Evolutionary conservation across 495 filamentous ascomycete genomes (phyloP), one percentile per base, ranked within the genome.

Genomic region (Melanomma pulvis-pyrius): DNA sequence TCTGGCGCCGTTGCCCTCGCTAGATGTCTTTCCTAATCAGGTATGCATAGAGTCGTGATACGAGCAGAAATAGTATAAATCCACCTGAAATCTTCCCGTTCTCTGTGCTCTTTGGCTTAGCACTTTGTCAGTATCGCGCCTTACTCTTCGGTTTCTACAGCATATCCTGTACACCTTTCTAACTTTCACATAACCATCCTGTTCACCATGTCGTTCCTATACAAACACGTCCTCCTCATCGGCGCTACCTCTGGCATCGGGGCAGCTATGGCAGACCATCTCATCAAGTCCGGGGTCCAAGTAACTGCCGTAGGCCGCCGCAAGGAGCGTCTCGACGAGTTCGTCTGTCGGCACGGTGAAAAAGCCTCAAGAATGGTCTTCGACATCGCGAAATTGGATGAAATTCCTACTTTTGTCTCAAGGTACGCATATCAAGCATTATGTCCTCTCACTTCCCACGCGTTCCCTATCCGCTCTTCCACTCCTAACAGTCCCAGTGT

Each of bases 211-310:
- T 26, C 69, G 28, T 72, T 72, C 39, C 69, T 60, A 25, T 72
- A 72, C 50, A 69, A 69, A 21, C 60, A 72, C 29, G 61, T 66
- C 34, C 66, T 72, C 22, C 24, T 72, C 59, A 64, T 71, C 53
- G 69, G 69, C n/a, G 69, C 69, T 13, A 72, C 69, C 4, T 55
- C 65, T n/a, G 69, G 69, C 44, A 72, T 72, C 28, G 69, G 69
- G 25, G 30, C 17, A 51, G 60, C 60, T 22, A 56, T 72, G 55
- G 69, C 69, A 8, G 29, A 61, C 32, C 47, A 39, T 3, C 17
- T 72, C 4, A 59, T 69, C 56, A 5, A 41, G 7, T 21, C 39
- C 56, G 66, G 66, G 1, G 29, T 65, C 13, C 61, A 65, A 53
- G 69, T 72, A 5, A 69, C 59, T 9, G 69, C 61, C 8, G 66